Conservation (phyloP, 2,329 filamentous ascomycete species). For the Aureobasidium pullulans region DNA sequence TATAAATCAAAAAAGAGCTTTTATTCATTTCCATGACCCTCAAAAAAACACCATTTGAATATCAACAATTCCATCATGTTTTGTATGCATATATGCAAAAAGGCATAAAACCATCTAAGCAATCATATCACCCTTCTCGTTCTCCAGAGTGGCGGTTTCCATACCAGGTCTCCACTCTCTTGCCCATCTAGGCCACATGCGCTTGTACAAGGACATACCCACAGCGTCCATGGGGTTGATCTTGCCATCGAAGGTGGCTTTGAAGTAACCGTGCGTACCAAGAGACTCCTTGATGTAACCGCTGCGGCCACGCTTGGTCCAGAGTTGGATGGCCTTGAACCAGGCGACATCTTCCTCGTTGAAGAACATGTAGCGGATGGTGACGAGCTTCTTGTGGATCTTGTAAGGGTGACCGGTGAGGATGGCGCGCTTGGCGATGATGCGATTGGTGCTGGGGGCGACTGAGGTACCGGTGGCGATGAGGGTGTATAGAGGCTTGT, state of each 20-base stretch:
- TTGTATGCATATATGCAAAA: neutral
- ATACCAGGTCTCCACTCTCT: slow-evolving; percentile 31
- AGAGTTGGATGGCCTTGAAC: slow-evolving; percentile 94
- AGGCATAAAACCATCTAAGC: neutral
- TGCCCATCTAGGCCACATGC: slow-evolving; percentile 60
- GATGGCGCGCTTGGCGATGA: slow-evolving; percentile 89
- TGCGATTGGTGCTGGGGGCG: slow-evolving; percentile 63
- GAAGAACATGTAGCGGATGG: slow-evolving; percentile 99
- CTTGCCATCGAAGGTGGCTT: slow-evolving; percentile 91
- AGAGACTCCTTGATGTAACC: slow-evolving; percentile 91
- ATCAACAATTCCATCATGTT: neutral
- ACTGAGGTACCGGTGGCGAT: slow-evolving; percentile 83
- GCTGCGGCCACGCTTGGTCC: slow-evolving; percentile 81
- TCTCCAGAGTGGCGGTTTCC: slow-evolving; percentile 6
- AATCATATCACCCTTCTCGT: slow-evolving; percentile 12
- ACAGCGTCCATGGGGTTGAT: slow-evolving; percentile 95
- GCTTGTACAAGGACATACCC: slow-evolving; percentile 63
- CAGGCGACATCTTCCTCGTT: slow-evolving; percentile 89
- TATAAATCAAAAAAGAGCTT: neutral
- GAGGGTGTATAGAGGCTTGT: slow-evolving; percentile 41
- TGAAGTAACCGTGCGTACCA: slow-evolving; percentile 99
- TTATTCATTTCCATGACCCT: neutral
- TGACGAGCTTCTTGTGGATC: slow-evolving; percentile 96
- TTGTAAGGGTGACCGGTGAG: slow-evolving; percentile 96
- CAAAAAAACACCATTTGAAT: neutral